Evolutionary conservation across 208 protist genomes (phyloP).

Genomic region (Crithidia fasciculata): DNA sequence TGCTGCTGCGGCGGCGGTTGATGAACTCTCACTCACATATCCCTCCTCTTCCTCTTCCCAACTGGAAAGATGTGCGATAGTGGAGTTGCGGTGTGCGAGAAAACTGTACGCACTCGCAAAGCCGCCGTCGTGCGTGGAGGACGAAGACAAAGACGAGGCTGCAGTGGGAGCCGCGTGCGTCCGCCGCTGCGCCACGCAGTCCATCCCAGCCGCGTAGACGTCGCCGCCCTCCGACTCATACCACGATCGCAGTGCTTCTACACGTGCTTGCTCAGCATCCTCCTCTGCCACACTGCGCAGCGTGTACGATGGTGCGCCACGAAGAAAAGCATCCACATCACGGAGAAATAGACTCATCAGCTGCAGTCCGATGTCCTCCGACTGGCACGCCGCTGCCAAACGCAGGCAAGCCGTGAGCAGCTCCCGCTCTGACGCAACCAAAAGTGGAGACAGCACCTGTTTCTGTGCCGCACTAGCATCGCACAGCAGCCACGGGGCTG

Average conservation of each 20-base stretch:
- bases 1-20: background rate
- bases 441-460: background rate
- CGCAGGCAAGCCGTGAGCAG: conserved; percentile 17
- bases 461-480: background rate
- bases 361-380: conserved; percentile 18
- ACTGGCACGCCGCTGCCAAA: conserved; percentile 18
- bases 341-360: conserved; percentile 25
- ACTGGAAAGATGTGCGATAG: background rate
- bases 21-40: too few species aligned
- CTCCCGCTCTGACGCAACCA: conserved; percentile 15
- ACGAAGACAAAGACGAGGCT: background rate
- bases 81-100: conserved; percentile 12
- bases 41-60: background rate
- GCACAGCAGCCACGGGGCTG: conserved; percentile 21
- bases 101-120: conserved; percentile 26
- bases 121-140: background rate
- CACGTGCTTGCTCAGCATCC: background rate
- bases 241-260: conserved; percentile 18
- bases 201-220: conserved; percentile 25
- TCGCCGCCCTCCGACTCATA: conserved; percentile 15
- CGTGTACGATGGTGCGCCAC: background rate
- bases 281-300: background rate
- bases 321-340: conserved; percentile 10
- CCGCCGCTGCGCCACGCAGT: conserved; percentile 1
- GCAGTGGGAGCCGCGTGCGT: background rate